phyloP scores from a whole-genome alignment of 345 rosid genomes.

The Eucalyptus globulus region DNA sequence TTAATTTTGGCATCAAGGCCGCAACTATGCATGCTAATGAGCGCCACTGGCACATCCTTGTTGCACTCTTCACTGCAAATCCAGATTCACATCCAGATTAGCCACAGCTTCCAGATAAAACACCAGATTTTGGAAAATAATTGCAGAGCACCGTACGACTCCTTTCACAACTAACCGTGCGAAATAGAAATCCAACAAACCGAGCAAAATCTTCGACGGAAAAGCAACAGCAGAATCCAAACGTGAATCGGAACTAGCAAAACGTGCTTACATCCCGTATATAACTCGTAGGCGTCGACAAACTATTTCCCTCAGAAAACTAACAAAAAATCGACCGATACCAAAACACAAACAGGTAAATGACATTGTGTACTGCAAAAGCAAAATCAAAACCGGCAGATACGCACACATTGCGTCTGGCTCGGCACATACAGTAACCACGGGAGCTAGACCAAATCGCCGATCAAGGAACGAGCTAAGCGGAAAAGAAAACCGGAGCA shows the following conservation, averaged over 20 bases:
- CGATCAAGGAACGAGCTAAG: neutral
- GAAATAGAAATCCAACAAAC: neutral
- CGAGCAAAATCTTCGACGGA: neutral
- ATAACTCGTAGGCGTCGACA: neutral
- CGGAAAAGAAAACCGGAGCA: neutral
- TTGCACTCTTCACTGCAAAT: constrained; percentile 63
- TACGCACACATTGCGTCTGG: neutral
- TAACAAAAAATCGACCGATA: neutral
- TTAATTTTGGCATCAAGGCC: constrained; percentile 85
- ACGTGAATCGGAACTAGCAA: neutral
- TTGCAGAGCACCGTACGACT: neutral
- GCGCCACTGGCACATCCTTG: constrained; percentile 68
- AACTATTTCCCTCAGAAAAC: neutral
- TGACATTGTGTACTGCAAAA: neutral
- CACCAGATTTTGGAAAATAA: neutral
- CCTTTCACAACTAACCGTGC: neutral
- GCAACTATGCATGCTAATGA: constrained; percentile 66
- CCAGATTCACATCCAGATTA: neutral
- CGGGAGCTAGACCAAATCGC: neutral
- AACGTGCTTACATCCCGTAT: neutral
- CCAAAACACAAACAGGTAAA: neutral
- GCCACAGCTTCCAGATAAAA: neutral
- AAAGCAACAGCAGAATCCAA: neutral
- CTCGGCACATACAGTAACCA: neutral
- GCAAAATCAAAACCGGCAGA: neutral